Base-by-base conservation (phyloP, 441 rosid species). In the Eruca vesicaria region DNA sequence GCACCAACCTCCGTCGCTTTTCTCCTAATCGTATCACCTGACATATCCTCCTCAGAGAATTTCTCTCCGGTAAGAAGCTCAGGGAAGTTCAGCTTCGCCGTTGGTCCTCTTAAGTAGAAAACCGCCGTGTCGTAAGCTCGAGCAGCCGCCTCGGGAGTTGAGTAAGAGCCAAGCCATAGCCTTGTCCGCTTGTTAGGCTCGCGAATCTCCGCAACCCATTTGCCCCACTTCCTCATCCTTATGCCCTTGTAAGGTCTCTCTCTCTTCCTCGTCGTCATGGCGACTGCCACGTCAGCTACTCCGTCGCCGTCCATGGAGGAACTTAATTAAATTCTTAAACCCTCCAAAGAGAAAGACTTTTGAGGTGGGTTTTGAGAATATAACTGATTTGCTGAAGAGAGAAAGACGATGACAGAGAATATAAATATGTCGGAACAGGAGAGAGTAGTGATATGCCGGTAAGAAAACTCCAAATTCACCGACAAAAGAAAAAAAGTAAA, bases 151-250 rank as follows among this genome's bases (percentile, higher is more conserved):
- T 84, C 71, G 0, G 93, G 92, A 0, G 96, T 84, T 3, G 87
- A 79, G 81, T 89, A 90, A 71, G 96, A 89, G 21, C 96, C 96
- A 0, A 90, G 89, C 96, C 96, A 90, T 55, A 90, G 81, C 74
- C 96, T 74, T 0, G 96, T 85, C 14, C 93, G 78, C 67, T 89
- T 90, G 78, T 90, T 90, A 0, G 96, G 96, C 62, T 90, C 96
- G 23, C 96, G 80, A 61, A 90, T 86, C 82, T 90, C 96, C 8
- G 94, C 92, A 0, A 90, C 96, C 94, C 94, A 89, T 74, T 90
- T 90, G 0, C 94, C 97, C 92, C 94, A 89, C 90, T 89, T 91
- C 79, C 97, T 85, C 92, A 86, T 89, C 87, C 97, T 74, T 59
- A 91, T 89, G 2, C 97, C 97, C 73, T 90, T 80, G 70, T 86